phyloP scores from a whole-genome alignment of 208 protist genomes.

The Vickermania ingenoplastis region DNA sequence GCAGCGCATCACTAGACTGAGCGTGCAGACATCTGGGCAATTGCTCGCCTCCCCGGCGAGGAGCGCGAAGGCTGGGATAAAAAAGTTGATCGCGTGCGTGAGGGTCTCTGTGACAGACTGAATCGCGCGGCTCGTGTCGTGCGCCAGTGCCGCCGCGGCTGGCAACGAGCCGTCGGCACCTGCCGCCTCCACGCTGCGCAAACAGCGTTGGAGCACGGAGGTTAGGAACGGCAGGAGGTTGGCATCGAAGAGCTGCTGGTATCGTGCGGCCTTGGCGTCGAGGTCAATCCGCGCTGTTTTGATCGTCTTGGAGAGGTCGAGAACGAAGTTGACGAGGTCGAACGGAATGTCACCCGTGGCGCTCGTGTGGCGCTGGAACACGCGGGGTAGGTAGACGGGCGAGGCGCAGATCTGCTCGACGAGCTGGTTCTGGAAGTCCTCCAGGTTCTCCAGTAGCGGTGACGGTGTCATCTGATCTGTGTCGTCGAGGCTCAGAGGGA shows the following conservation, averaged over 20 bases:
- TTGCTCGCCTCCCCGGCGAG: not conserved
- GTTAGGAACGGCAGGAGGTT: not conserved
- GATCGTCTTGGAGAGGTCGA: constrained; percentile 55
- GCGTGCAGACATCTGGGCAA: not conserved
- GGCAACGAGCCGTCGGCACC: constrained; percentile 34
- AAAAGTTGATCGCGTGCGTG: not conserved
- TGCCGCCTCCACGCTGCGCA: constrained; percentile 25
- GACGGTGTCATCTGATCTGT: constrained; percentile 39
- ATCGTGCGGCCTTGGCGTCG: constrained; percentile 20
- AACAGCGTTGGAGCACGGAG: constrained; percentile 15
- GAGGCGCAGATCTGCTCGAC: constrained; percentile 47
- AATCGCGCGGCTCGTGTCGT: constrained; percentile 1
- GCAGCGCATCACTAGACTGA: constrained; percentile 1
- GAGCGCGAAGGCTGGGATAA: not conserved
- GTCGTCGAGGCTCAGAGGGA: constrained; percentile 68
- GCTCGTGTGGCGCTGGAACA: constrained; percentile 15
- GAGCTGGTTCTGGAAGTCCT: constrained; percentile 43
- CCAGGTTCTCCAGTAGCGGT: constrained; percentile 41
- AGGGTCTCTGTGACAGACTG: not conserved
- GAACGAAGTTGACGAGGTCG: constrained; percentile 46
- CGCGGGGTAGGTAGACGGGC: constrained; percentile 22
- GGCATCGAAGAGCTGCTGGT: not conserved
- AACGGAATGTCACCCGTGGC: constrained; percentile 12
- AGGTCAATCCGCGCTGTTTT: constrained; percentile 45
- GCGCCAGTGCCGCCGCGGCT: constrained; percentile 10